phyloP scores from a whole-genome alignment of 306 rosid genomes.

The Citrullus amarus region DNA sequence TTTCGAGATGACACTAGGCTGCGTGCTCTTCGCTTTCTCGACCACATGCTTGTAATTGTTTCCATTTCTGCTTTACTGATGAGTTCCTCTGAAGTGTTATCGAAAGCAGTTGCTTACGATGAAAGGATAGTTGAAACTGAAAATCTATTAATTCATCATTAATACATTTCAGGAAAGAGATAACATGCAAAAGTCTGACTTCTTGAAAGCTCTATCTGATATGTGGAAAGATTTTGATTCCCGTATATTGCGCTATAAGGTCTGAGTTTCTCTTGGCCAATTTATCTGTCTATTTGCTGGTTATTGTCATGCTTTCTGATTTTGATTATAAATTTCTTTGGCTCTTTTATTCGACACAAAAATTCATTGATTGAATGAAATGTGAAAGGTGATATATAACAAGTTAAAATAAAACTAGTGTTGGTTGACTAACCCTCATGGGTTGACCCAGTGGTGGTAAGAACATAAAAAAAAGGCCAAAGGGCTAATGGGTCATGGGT shows the following conservation, averaged over 20 bases:
- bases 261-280: conserved; percentile 21
- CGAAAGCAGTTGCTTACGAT: conserved; percentile 2
- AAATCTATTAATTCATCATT: conserved; percentile 7
- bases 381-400: not conserved
- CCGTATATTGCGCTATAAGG: conserved; percentile 97
- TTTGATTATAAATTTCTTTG: not conserved
- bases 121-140: not conserved
- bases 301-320: not conserved
- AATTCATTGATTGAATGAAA: not conserved
- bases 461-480: no score
- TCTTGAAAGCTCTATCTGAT: conserved; percentile 83
- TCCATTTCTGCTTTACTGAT: conserved; percentile 21
- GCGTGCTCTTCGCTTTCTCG: conserved; percentile 98
- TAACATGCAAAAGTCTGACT: conserved; percentile 97
- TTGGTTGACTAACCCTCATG: not conserved
- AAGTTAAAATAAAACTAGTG: not conserved
- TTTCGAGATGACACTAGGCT: conserved; percentile 86
- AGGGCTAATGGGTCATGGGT: no score
- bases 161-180: conserved; percentile 77
- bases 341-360: not conserved
- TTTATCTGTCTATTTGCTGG: not conserved
- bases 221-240: conserved; percentile 99
- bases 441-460: no score
- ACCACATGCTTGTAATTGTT: conserved; percentile 92
- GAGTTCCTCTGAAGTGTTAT: conserved; percentile 8